Evolutionary conservation across 2,329 filamentous ascomycete species (phyloP).

Genomic region (Fusarium sp.): DNA sequence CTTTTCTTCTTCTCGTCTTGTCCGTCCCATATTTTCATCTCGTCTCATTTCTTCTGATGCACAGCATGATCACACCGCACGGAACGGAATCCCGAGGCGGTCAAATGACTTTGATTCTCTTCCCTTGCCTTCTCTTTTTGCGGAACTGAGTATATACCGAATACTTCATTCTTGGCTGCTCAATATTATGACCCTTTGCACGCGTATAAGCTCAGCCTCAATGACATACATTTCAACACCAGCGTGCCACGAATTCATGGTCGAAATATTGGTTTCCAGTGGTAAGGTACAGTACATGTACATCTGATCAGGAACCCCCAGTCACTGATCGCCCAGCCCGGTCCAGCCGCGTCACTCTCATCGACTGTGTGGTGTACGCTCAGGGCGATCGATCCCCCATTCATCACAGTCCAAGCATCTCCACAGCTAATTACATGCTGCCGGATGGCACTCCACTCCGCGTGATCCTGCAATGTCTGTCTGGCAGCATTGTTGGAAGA

Average conservation of each 20-base stretch:
- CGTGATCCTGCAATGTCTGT: slow-evolving; percentile 31
- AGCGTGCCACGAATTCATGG: slow-evolving; percentile 11
- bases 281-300: slow-evolving; percentile 23
- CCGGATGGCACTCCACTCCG: slow-evolving; percentile 23
- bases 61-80: slow-evolving; percentile 11
- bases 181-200: background rate
- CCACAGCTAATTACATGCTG: slow-evolving; percentile 39
- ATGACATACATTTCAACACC: background rate
- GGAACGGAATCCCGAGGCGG: slow-evolving; percentile 1
- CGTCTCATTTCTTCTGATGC: slow-evolving; percentile 9
- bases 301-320: slow-evolving; percentile 13
- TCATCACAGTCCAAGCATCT: slow-evolving; percentile 22
- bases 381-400: slow-evolving; percentile 33
- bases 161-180: background rate
- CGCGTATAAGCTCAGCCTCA: background rate
- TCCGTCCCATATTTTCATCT: slow-evolving; percentile 4
- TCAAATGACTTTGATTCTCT: background rate
- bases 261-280: background rate
- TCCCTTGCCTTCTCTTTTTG: background rate
- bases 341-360: slow-evolving; percentile 33
- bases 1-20: background rate
- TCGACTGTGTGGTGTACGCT: slow-evolving; percentile 13
- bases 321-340: slow-evolving; percentile 28
- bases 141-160: background rate
- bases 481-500: slow-evolving; percentile 15